A percentile compares a stretch with the other conserved stretches of the same genome.
These are phyloP conservation scores for Pyrenopolyporus hunteri DNA, from an alignment of 495 filamentous ascomycete species.

Conservation along the genomic window DNA sequence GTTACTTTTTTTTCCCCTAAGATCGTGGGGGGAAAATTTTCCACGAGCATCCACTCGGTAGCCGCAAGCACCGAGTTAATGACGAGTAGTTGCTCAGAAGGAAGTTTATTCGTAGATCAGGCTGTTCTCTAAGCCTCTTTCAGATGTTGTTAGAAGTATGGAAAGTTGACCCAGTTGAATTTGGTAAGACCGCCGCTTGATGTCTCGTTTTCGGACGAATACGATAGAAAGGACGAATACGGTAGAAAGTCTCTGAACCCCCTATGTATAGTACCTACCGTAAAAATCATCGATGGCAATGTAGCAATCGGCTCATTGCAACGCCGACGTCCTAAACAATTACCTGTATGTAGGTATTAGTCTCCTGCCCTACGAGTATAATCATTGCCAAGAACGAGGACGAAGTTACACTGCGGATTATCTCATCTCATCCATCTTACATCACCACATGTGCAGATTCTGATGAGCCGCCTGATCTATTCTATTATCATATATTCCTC, in stretches of 20 bases:
- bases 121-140: not conserved
- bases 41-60: no score
- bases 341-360: not conserved
- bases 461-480: conserved; percentile 15
- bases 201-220: conserved; percentile 1
- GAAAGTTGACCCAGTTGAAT: not conserved
- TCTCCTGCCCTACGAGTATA: conserved; percentile 4
- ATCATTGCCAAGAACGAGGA: not conserved
- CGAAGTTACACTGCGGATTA: conserved; percentile 10
- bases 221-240: no score
- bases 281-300: conserved; percentile 9
- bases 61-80: no score
- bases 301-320: conserved; percentile 31
- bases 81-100: no score
- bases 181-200: not conserved
- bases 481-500: conserved; percentile 6
- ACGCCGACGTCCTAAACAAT: conserved; percentile 5
- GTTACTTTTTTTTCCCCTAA: conserved; percentile 3
- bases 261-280: not conserved
- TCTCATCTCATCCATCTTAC: conserved; percentile 25
- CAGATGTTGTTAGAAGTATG: not conserved
- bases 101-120: not conserved
- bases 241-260: not conserved
- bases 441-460: conserved; percentile 9
- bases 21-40: no score